Base-by-base conservation (phyloP, 495 filamentous ascomycete species). In the Xylaria curta region DNA sequence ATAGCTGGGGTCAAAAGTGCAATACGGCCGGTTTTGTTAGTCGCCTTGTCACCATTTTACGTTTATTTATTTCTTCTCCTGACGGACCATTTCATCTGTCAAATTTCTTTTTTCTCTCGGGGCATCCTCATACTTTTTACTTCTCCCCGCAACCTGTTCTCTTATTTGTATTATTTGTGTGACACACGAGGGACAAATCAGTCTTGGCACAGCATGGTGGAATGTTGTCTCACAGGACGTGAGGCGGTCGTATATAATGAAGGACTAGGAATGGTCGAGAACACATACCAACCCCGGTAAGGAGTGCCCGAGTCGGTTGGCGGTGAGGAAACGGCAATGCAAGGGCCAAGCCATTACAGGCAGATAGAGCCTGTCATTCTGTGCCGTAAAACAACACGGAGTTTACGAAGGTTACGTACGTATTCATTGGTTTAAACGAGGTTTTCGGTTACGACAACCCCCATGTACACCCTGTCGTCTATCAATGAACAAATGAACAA, bases 1-100 rank as follows among this genome's bases (percentile, higher is more conserved):
- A 78, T 74, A 75, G 73, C 74, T 76, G 79, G 78, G 77, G 74
- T 72, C 74, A 76, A 81, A 76, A 71, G 65, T 74, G 72, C 72
- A 71, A 69, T 74, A 72, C 54, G 62, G 65, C 61, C 60, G 66
- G 74, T 74, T 68, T 74, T 71, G 56, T 77, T 73, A 68, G 70
- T 46, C 51, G 49, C 67, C 60, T 56, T 40, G 40, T 64, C 64
- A 33, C 17, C 56, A 74, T 56, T 66, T 78, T 78, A 76, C 73
- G 53, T 76, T 75, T 75, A 62, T 73, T 78, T 78, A 75, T 66
- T 70, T 81, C 76, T 75, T 73, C 76, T 75, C 75, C 69, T 28
- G 74, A 75, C 72, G 77, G 77, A 65, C 61, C 62, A 73, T 73
- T 74, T 74, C 70, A 70, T 78, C 72, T 77, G 71, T 73, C 77